Evolutionary conservation across 2,329 filamentous ascomycete species (phyloP), one percentile per base, ranked within the genome.

Genomic region (Rhinocladiella similis): DNA sequence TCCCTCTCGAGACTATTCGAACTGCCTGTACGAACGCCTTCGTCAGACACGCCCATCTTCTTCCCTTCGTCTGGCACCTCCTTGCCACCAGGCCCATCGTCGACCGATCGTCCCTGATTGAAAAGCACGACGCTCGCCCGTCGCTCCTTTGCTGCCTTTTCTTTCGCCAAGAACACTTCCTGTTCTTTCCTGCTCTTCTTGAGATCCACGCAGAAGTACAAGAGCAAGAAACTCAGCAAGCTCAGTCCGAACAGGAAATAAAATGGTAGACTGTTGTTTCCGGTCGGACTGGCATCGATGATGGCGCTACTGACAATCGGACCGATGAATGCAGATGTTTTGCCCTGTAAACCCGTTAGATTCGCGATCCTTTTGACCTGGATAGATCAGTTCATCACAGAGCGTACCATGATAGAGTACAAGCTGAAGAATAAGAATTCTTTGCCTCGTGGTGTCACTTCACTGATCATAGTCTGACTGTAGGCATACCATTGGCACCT

Each of bases 261-360:
- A 58, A 88, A 89, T 0, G 86, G 85, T 6, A 80, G 80, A 22
- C 77, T 83, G 51, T 82, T 81, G 65, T 87, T 81, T 1, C 70
- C 77, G 1, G 73, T 75, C 0, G 80, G 77, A 5, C 77, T 78
- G 0, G 81, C 81, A 66, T 88, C 85, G 54, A 89, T 87, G 56
- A 89, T 89, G 5, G 85, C 86, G 60, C 80, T 83, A 54, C 81
- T 84, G n/a, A 89, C 84, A 22, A 89, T 72, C 0, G 86, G 86
- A 0, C 86, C 86, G 53, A 89, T 87, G 63, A 88, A 88, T 1
- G 80, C 83, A 6, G 80, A 84, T 0, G 85, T 85, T 71, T 89
- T 89, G 43, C 85, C 85, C 29, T 33, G 29, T 33, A 3, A 33
- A 33, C 29, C 10, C 29, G 29, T 33, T 12, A 33, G 29, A 33